Evolutionary conservation across 2,329 filamentous ascomycete genomes (phyloP).

Genomic region (Neurospora crassa): DNA sequence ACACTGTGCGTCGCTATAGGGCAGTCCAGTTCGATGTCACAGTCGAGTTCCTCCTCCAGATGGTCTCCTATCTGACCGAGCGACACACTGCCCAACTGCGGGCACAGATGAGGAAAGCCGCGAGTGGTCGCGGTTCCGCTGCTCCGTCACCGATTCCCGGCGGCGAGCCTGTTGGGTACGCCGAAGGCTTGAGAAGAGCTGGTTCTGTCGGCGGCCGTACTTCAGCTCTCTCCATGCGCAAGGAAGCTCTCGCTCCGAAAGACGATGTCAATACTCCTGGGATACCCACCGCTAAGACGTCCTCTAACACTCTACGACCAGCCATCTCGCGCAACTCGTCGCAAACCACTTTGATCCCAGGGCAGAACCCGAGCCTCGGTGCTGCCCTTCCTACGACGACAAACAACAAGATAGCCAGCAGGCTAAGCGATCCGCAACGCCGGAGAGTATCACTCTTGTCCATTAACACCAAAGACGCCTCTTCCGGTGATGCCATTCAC

Average conservation of each 20-base stretch:
- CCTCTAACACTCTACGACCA: slow-evolving; percentile 29
- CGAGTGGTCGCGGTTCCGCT: slow-evolving; percentile 44
- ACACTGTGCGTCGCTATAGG: slow-evolving; percentile 31
- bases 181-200: slow-evolving; percentile 41
- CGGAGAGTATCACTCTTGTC: slow-evolving; percentile 23
- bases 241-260: slow-evolving; percentile 43
- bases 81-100: slow-evolving; percentile 81
- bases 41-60: slow-evolving; percentile 80
- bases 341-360: slow-evolving; percentile 31
- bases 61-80: slow-evolving; percentile 90
- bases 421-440: slow-evolving; percentile 15
- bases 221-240: slow-evolving; percentile 48
- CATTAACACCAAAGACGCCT: slow-evolving; percentile 11
- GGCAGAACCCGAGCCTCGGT: slow-evolving; percentile 21
- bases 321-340: slow-evolving; percentile 39
- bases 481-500: not conserved
- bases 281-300: slow-evolving; percentile 29
- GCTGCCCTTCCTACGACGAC: not conserved
- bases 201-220: slow-evolving; percentile 38
- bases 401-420: slow-evolving; percentile 21
- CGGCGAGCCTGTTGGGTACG: slow-evolving; percentile 30
- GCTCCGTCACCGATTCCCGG: slow-evolving; percentile 48
- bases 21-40: slow-evolving; percentile 74
- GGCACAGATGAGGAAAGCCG: slow-evolving; percentile 70
- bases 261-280: slow-evolving; percentile 35